These are phyloP conservation scores for Angophora floribunda DNA, from an alignment of 345 rosid species.

Conservation along the genomic window DNA sequence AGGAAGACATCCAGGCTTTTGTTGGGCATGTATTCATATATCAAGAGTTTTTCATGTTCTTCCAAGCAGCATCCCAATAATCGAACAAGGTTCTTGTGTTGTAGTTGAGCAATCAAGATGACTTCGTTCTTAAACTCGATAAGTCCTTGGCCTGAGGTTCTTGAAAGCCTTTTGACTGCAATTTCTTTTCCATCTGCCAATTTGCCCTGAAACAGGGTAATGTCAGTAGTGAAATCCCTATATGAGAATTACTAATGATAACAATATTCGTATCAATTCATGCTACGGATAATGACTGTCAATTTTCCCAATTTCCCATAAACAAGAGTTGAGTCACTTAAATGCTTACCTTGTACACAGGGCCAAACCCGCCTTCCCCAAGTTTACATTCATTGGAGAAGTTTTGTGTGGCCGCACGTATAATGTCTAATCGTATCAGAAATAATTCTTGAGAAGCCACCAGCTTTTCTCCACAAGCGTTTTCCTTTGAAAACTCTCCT, in stretches of 20 bases:
- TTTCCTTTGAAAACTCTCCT: background rate
- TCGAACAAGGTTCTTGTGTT: conserved; percentile 8
- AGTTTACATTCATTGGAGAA: conserved; percentile 19
- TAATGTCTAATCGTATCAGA: background rate
- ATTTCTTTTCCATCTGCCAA: conserved; percentile 4
- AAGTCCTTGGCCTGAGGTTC: conserved; percentile 8
- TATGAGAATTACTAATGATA: background rate
- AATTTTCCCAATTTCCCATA: background rate
- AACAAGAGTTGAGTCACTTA: background rate
- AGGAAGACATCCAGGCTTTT: conserved; percentile 7
- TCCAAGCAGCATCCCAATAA: conserved; percentile 10
- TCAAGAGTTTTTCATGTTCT: conserved; percentile 1
- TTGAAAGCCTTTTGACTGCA: conserved; percentile 17
- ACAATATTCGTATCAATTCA: background rate
- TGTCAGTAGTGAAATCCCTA: background rate
- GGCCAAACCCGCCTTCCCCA: conserved; percentile 41
- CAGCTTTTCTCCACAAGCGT: background rate
- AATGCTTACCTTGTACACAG: conserved; percentile 10
- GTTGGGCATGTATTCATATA: conserved; percentile 12
- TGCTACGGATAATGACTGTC: background rate
- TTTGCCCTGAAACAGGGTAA: background rate
- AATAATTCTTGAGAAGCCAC: conserved; percentile 8
- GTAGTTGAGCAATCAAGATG: conserved; percentile 5
- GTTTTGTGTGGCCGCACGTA: conserved; percentile 5
- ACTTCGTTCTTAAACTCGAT: conserved; percentile 10